Evolutionary conservation across 169 alveolate genomes (phyloP), one percentile per base, ranked within the genome.

Genomic region (Plasmodium vivax): DNA sequence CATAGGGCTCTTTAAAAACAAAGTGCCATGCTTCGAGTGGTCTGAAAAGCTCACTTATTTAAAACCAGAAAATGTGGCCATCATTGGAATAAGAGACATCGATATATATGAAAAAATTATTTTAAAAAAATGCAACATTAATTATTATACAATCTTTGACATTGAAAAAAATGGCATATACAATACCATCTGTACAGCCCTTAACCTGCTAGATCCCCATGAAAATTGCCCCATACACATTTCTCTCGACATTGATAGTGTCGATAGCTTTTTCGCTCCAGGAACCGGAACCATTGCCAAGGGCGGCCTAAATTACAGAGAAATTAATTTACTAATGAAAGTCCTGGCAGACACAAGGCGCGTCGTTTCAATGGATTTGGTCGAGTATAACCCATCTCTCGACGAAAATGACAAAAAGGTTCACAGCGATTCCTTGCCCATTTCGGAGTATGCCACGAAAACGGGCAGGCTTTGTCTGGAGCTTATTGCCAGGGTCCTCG

Each of bases 231-330:
- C 97, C 16, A 72, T 95, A 34, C 94, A 93, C 58, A 38, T 93
- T 6, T 91, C 96, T 4, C 32, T 93, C 34, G 97, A 95, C 58
- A 82, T 95, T 8, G 97, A 95, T 83, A 92, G 95, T 54, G 85
- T 80, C 27, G 97, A 95, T 54, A 83, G 90, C 32, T 7, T 82
- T 4, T 80, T 38, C 16, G 97, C 96, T 0, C 96, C 96, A 5
- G 97, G 96, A 79, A 95, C 97, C 2, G 97, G 97, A 8, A 95
- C 97, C 9, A 72, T 82, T 30, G 93, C 93, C 16, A 79, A 81
- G 51, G 97, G 97, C 0, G 97, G 97, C 12, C 84, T 95, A 75
- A 95, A 41, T 71, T 93, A 95, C 68, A 80, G 95, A 47, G 96
- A 93, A 83, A 91, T 74, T 16, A 72, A 93, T 82, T 93, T 85